These are phyloP conservation scores for Penicillium bovifimosum DNA, from an alignment of 495 filamentous ascomycete species.

Conservation along the genomic window DNA sequence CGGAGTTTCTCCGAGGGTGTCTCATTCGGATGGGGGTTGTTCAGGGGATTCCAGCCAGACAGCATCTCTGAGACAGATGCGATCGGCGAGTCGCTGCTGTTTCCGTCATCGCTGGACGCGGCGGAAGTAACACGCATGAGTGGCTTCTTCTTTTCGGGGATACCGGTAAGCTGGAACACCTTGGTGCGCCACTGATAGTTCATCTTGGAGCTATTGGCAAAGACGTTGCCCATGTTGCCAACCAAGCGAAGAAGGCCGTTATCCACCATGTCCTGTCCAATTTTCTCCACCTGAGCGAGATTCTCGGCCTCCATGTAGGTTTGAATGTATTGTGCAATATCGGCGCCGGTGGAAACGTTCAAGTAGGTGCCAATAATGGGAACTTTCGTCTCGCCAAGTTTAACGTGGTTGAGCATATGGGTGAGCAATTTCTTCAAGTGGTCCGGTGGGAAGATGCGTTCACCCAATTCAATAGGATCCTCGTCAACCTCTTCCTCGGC, in stretches of 20 bases:
- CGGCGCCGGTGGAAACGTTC: conserved; percentile 82
- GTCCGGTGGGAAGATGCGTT: conserved; percentile 74
- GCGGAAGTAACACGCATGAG: conserved; percentile 66
- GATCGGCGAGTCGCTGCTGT: conserved; percentile 64
- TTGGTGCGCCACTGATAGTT: conserved; percentile 95
- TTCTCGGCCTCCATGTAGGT: conserved; percentile 76
- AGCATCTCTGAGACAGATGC: conserved; percentile 82
- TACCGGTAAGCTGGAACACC: conserved; percentile 78
- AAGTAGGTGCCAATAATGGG: conserved; percentile 91
- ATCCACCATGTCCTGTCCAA: conserved; percentile 86
- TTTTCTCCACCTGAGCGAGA: conserved; percentile 82
- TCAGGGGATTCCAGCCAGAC: conserved; percentile 84
- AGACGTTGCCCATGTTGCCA: conserved; percentile 89
- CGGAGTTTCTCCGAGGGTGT: conserved; percentile 81
- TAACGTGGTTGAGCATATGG: conserved; percentile 83
- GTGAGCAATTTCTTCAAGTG: conserved; percentile 83
- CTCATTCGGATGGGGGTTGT: conserved; percentile 84
- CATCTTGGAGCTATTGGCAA: conserved; percentile 95
- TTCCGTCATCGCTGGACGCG: conserved; percentile 48
- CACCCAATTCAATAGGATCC: conserved; percentile 85
- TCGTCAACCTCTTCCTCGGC: conserved; percentile 56
- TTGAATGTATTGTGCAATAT: conserved; percentile 93
- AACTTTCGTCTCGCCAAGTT: conserved; percentile 84
- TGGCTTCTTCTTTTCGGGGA: conserved; percentile 79
- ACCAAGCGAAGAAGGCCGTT: conserved; percentile 86